Conservation (phyloP, 768 basidiomycete species). For the Zangia roseola region DNA sequence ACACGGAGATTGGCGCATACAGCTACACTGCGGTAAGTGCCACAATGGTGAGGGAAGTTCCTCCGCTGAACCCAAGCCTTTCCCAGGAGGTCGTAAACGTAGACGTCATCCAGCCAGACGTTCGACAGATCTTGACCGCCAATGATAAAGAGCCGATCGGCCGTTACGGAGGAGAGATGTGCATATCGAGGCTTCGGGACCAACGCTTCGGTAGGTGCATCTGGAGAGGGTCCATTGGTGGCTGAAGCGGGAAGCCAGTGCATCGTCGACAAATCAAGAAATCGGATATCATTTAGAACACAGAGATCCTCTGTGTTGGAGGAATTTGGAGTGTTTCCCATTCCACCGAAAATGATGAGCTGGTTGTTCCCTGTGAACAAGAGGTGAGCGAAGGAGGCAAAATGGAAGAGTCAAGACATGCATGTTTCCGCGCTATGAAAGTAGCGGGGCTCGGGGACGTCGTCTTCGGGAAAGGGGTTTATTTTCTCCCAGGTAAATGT, state of each 20-base stretch:
- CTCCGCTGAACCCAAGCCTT: conserved; percentile 79
- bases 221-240: conserved; percentile 31
- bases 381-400: conserved; percentile 12
- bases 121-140: conserved; percentile 95
- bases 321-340: conserved; percentile 78
- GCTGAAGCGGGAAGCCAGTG: conserved; percentile 63
- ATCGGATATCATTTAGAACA: conserved; percentile 90
- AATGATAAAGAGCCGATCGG: conserved; percentile 84
- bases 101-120: conserved; percentile 90
- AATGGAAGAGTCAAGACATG: conserved; percentile 30
- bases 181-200: conserved; percentile 89
- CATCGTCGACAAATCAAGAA: conserved; percentile 73
- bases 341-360: conserved; percentile 92
- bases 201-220: conserved; percentile 44
- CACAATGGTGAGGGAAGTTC: conserved; percentile 89
- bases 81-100: conserved; percentile 76
- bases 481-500: conserved; percentile 80
- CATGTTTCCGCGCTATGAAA: conserved; percentile 93
- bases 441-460: conserved; percentile 81
- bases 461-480: conserved; percentile 57
- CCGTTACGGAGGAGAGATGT: conserved; percentile 85
- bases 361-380: conserved; percentile 69
- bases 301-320: conserved; percentile 76
- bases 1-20: conserved; percentile 70
- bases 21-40: conserved; percentile 93